Conservation (phyloP, 441 rosid species). For the Kokia cookei region DNA sequence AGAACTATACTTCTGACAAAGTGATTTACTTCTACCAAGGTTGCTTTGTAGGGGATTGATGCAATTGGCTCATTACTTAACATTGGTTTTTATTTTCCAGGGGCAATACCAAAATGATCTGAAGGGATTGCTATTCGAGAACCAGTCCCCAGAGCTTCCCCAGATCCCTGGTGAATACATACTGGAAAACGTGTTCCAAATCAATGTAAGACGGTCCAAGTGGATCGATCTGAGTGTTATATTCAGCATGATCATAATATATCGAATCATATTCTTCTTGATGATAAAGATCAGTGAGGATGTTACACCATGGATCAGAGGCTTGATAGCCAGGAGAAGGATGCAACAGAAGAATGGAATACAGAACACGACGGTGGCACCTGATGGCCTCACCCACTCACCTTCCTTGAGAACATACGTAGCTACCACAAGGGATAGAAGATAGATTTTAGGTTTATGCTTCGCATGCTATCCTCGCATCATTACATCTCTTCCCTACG, state of each 20-base stretch:
- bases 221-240: constrained; percentile 81
- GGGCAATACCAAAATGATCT: constrained; percentile 98
- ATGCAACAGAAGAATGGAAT: constrained; percentile 79
- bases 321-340: constrained; percentile 73
- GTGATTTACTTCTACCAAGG: too few relatives aligned
- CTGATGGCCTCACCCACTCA: constrained; percentile 74
- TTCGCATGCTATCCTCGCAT: too few relatives aligned
- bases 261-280: constrained; percentile 80
- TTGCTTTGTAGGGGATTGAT: background rate
- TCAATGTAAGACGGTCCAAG: constrained; percentile 58
- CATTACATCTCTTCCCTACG: background rate
- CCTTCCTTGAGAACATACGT: constrained; percentile 73
- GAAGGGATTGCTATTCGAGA: constrained; percentile 53
- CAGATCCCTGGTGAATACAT: constrained; percentile 80
- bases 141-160: constrained; percentile 45
- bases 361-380: constrained; percentile 75
- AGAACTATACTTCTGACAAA: too few relatives aligned
- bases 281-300: constrained; percentile 93
- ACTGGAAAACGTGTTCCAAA: constrained; percentile 76
- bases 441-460: background rate
- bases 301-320: constrained; percentile 90
- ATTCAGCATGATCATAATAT: constrained; percentile 74
- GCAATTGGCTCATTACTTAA: background rate
- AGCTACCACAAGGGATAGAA: constrained; percentile 1
- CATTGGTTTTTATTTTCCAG: constrained; percentile 23